Base-by-base conservation (phyloP, 2,329 filamentous ascomycete genomes). In the Colletotrichum sp. region DNA sequence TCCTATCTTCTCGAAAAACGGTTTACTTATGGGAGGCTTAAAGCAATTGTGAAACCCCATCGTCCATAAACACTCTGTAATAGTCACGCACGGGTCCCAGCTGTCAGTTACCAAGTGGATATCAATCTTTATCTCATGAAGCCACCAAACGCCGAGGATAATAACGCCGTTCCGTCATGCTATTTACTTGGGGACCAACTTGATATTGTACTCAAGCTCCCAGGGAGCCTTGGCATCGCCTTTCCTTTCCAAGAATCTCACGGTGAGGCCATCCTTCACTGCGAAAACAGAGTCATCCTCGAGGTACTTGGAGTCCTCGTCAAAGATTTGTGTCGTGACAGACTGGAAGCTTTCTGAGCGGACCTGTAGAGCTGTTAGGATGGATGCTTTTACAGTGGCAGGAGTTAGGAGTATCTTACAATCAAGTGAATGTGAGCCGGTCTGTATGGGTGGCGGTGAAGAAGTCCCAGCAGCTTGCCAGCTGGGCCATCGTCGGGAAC, bases 311-410 rank as follows among this genome's bases (percentile, higher is more conserved):
- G 92, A 91, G 76, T 90, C 87, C 73, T 88, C 86, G 82, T 95
- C 94, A 81, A 95, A 96, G 71, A 97, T 92, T 82, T 97, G 94
- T 2, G 89, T 90, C 0, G 93, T 94, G 63, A 97, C 89, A 0
- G 92, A 87, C 79, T 92, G 93, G 86, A 93, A 92, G 9, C 89
- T 90, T 3, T 89, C 87, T 14, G 88, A 86, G 32, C 88, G 87
- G 64, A 87, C 82, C 73, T 75, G 21, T 4, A 5, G 8, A 10
- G 1, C 1, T 14, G 12, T 74, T 18, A 72, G 24, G 4, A 5
- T 6, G 84, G 7, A 62, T 43, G 9, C 2, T 6, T 32, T 6
- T 24, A 1, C 30, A 36, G 32, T 34, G 7, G 8, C 12, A 26
- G 3, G 16, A 26, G 58, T 18, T 2, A 16, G 2, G 4, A 8